Conservation (phyloP, 139 green algal genomes). For the Zygnema cylindricum region DNA sequence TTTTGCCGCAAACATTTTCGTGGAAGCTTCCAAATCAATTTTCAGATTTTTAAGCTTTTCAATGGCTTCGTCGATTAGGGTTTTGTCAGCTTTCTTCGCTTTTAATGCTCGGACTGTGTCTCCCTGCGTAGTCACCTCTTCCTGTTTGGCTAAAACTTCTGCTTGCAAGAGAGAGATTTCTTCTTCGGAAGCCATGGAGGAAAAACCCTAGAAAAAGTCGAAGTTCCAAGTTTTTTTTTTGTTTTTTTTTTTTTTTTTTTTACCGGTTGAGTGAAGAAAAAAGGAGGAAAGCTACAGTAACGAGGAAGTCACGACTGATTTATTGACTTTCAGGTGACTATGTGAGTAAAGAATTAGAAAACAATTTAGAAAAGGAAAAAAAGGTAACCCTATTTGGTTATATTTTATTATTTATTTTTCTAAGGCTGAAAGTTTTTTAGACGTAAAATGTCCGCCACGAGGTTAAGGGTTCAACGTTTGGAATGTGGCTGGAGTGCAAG, state of each 20-base stretch:
- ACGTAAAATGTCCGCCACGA: too few relatives aligned
- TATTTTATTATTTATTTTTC: too few relatives aligned
- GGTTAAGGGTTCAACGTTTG: too few relatives aligned
- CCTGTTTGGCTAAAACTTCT: slow-evolving; percentile 70
- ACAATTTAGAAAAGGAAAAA: too few relatives aligned
- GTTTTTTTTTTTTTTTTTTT: too few relatives aligned
- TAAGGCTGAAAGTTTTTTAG: too few relatives aligned
- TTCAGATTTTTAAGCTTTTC: slow-evolving; percentile 87
- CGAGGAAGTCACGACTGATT: too few relatives aligned
- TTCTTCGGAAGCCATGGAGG: slow-evolving; percentile 28
- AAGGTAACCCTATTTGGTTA: too few relatives aligned
- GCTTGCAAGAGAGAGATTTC: slow-evolving; percentile 38
- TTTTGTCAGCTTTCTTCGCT: slow-evolving; percentile 78
- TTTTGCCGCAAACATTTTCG: slow-evolving; percentile 72
- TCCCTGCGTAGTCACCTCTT: slow-evolving; percentile 79
- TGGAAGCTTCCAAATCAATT: slow-evolving; percentile 69
- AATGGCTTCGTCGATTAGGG: slow-evolving; percentile 81
- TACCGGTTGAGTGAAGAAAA: not conserved
- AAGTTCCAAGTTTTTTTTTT: too few relatives aligned
- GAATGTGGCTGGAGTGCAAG: too few relatives aligned
- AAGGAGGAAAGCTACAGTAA: not conserved
- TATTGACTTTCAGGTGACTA: too few relatives aligned
- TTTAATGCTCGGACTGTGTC: slow-evolving; percentile 91
- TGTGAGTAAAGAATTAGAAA: too few relatives aligned
- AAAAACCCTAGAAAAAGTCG: not conserved